These are phyloP conservation scores for Kodamaea fungicola DNA, from an alignment of 1,139 yeast genomes.

Conservation along the genomic window DNA sequence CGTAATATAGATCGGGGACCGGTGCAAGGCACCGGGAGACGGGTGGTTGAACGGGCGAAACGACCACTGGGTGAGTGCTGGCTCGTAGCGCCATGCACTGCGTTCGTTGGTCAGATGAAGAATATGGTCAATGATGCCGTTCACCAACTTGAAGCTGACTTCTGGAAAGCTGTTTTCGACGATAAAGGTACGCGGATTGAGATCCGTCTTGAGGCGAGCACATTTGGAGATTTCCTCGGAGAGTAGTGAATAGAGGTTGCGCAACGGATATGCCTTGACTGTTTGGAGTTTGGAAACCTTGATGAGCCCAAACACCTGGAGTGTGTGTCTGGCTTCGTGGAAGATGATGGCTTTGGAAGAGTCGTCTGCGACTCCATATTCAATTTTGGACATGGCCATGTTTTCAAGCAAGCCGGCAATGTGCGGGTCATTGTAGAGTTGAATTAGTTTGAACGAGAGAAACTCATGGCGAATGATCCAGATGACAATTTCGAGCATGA, in stretches of 20 bases:
- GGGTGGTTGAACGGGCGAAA: slow-evolving; percentile 7
- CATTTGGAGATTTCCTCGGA: background rate
- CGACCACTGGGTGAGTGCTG: slow-evolving; percentile 17
- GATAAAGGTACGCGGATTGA: slow-evolving; percentile 1
- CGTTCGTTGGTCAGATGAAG: slow-evolving; percentile 17
- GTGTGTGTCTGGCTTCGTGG: slow-evolving; percentile 26
- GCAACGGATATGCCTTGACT: slow-evolving; percentile 3
- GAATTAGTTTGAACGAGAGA: slow-evolving; percentile 19
- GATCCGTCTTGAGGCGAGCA: background rate
- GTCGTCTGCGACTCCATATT: slow-evolving; percentile 5
- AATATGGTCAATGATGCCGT: slow-evolving; percentile 25
- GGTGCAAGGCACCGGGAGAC: background rate
- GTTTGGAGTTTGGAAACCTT: slow-evolving; percentile 4
- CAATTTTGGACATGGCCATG: slow-evolving; percentile 17
- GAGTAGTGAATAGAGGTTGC: background rate
- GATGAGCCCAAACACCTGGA: slow-evolving; percentile 12
- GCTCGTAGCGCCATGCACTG: slow-evolving; percentile 24
- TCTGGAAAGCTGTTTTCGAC: slow-evolving; percentile 1
- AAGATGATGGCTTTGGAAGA: slow-evolving; percentile 21
- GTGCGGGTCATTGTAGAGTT: slow-evolving; percentile 21
- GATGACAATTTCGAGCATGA: slow-evolving; percentile 26
- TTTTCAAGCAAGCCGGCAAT: slow-evolving; percentile 23
- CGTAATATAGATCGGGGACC: background rate
- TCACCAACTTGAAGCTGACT: slow-evolving; percentile 17
- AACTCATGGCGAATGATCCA: slow-evolving; percentile 25